Evolutionary conservation across 2,329 filamentous ascomycete species (phyloP), one percentile per base, ranked within the genome.

Genomic region (Claviceps arundinis): DNA sequence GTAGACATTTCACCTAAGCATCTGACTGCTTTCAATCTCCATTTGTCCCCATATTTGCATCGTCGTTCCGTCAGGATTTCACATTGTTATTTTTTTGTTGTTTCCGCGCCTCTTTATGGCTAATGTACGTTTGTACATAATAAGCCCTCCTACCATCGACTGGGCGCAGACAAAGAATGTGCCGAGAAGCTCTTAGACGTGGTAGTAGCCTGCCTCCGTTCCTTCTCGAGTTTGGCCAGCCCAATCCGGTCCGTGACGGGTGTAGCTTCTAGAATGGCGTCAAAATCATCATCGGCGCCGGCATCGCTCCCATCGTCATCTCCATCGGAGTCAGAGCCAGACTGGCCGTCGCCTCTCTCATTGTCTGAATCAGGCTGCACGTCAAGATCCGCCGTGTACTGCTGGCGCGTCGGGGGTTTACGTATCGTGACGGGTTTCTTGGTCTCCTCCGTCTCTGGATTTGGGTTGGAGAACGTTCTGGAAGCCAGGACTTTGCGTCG

Each of bases 211-310:
- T 67, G 69, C 5, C 71, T 67, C 41, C 76, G 69, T 59, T 81
- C 77, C 65, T 75, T 80, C 55, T 81, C 76, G 43, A 82, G 65
- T 64, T 70, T 78, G 2, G 68, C 66, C 52, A 82, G 61, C 0
- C 91, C 91, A 13, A 86, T 87, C 51, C 85, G 80, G 65, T 96
- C 91, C 0, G 90, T 96, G 17, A 94, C 81, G 0, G 89, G 89
- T 3, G 88, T 91, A 0, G 93, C 91, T 59, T 90, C 82, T 62
- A 96, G 95, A 66, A 98, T 94, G 58, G 85, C 85, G 63, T 97
- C 91, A 63, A 97, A 95, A 48, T 89, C 85, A 47, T 86, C 85
- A 51, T 93, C 85, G 16, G 81, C 81, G 9, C 72, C 76, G 5
- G 61, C 79, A 24, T 45, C 34, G 2, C 22, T 48, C 2, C 90